phyloP scores from a whole-genome alignment of 805 yeast genomes.

The Teunomyces gatunensis region DNA sequence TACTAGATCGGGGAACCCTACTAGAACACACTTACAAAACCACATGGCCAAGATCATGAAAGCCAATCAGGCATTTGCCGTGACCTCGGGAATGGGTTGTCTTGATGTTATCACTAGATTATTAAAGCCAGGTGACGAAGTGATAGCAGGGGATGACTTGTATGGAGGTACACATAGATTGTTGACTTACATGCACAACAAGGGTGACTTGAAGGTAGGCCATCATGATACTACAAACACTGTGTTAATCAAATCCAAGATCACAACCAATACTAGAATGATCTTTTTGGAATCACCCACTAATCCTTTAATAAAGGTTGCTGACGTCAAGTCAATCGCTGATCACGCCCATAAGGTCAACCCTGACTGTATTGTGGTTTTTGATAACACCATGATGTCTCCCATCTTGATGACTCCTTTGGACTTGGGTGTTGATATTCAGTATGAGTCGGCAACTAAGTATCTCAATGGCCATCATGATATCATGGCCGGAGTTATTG shows the following conservation, averaged over 20 bases:
- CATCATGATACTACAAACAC: constrained; percentile 83
- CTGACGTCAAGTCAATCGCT: constrained; percentile 71
- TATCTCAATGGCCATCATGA: constrained; percentile 94
- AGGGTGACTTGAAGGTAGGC: constrained; percentile 61
- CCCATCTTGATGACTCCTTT: constrained; percentile 84
- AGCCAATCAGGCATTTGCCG: constrained; percentile 76
- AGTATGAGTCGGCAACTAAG: constrained; percentile 91
- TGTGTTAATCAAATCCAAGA: constrained; percentile 54
- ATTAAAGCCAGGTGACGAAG: constrained; percentile 80
- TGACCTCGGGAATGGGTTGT: constrained; percentile 91
- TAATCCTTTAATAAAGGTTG: constrained; percentile 86
- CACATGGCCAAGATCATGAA: constrained; percentile 77
- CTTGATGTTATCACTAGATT: constrained; percentile 79
- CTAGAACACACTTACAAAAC: constrained; percentile 74
- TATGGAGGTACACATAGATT: constrained; percentile 93
- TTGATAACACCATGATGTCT: constrained; percentile 97
- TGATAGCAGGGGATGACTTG: constrained; percentile 90
- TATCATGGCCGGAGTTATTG: constrained; percentile 92
- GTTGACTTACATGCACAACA: constrained; percentile 64
- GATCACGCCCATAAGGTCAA: constrained; percentile 62
- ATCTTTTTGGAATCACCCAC: constrained; percentile 90
- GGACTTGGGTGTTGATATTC: constrained; percentile 84
- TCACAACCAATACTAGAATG: constrained; percentile 62
- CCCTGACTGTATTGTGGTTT: constrained; percentile 72
- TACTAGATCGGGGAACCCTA: constrained; percentile 93